Base-by-base conservation (phyloP, 352 stramenopile species). In the Aphanomyces astaci region DNA sequence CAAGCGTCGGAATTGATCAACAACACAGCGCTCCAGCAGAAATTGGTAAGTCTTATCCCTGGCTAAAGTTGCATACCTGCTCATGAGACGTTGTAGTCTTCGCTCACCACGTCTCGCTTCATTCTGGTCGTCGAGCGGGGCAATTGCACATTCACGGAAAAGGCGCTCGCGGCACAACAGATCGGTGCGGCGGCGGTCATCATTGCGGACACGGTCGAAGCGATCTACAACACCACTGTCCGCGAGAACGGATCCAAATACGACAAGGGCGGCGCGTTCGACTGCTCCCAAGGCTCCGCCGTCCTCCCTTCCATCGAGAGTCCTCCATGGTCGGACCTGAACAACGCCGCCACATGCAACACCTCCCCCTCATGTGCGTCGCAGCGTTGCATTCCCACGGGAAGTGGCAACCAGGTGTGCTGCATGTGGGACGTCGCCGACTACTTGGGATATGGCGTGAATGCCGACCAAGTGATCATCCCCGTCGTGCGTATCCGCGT, bases 391-490 rank as follows among this genome's bases (percentile, higher is more conserved):
- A 76, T 91, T 32, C 85, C 85, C 0, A 84, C 75, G 22, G 79
- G 80, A 24, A 74, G 70, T 11, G 72, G 67, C 25, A 72, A 81
- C 17, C 78, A 86, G 54, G 81, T 93, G 19, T 93, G 85, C 71
- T 93, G 85, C 40, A 75, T 73, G n/a, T 93, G 85, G 82, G 82
- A 91, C 66, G 76, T 92, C 13, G 79, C 82, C 4, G 82, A 93
- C 64, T 71, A 75, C 62, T 91, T 93, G 75, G 80, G 79, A 48
- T 90, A 89, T 57, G 66, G 74, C 27, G 11, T 24, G 4, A 73
- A 78, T 45, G 73, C 75, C 39, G 70, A 63, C 36, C 69, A 82
- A 27, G 77, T 93, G 13, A 78, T 72, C 27, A 83, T 93, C 56
- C 72, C 84, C 0, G 81, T 90, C n/a, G 77, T 93, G n/a, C 79